Evolutionary conservation across 805 yeast species (phyloP).

Genomic region (Spathaspora arborariae): DNA sequence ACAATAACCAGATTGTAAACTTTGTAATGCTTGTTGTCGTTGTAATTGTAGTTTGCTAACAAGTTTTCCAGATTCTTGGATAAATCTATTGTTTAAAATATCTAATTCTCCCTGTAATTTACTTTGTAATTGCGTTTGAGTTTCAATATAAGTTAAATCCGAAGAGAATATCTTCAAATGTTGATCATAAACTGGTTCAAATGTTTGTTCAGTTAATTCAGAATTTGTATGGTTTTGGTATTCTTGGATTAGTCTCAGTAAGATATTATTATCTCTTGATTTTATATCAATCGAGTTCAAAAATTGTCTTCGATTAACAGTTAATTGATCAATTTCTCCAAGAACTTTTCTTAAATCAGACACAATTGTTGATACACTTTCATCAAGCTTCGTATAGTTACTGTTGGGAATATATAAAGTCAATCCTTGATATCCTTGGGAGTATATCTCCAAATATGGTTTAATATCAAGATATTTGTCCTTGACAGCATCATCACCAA

Average conservation of each 20-base stretch:
- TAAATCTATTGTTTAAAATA: constrained; percentile 24
- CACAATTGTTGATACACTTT: constrained; percentile 25
- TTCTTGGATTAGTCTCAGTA: constrained; percentile 50
- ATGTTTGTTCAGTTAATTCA: constrained; percentile 23
- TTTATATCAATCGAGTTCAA: constrained; percentile 42
- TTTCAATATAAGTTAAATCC: constrained; percentile 47
- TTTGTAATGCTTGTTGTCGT: constrained; percentile 49
- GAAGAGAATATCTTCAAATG: constrained; percentile 45
- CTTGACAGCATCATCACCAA: constrained; percentile 56
- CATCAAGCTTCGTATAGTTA: constrained; percentile 29
- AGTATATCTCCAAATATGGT: constrained; percentile 40
- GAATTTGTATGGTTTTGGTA: constrained; percentile 27
- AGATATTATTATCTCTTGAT: constrained; percentile 42
- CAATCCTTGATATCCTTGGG: constrained; percentile 35
- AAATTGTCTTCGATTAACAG: constrained; percentile 35
- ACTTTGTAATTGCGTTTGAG: constrained; percentile 27
- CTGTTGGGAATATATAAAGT: constrained; percentile 38
- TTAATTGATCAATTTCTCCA: constrained; percentile 25
- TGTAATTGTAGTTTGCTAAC: constrained; percentile 21
- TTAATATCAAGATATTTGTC: constrained; percentile 47
- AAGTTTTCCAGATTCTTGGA: constrained; percentile 12
- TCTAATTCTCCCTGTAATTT: constrained; percentile 38
- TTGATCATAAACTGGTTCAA: constrained; percentile 35
- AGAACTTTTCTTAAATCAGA: constrained; percentile 34
- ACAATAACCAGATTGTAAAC: constrained; percentile 46